phyloP scores from a whole-genome alignment of 495 filamentous ascomycete genomes.

The Trichoderma gamsii region DNA sequence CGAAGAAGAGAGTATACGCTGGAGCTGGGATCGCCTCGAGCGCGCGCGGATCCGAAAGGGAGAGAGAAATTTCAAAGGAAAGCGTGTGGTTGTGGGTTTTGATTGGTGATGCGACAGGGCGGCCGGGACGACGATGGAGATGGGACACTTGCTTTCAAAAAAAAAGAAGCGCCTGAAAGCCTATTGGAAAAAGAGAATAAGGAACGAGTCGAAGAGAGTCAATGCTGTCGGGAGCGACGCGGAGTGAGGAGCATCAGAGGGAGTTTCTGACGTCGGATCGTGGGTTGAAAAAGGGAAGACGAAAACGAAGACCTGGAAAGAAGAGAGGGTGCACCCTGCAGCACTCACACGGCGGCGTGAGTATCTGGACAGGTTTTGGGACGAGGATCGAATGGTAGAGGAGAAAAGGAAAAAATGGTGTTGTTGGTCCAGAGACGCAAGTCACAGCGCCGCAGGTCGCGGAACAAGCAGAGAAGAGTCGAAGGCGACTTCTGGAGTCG shows the following conservation, averaged over 20 bases:
- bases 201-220: slow-evolving; percentile 12
- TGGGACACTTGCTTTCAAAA: background rate
- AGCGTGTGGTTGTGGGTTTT: background rate
- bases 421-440: slow-evolving; percentile 6
- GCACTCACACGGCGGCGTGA: slow-evolving; percentile 3
- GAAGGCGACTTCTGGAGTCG: slow-evolving; percentile 14
- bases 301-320: background rate
- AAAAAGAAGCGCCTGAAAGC: background rate
- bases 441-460: slow-evolving; percentile 10
- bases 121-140: slow-evolving; percentile 5
- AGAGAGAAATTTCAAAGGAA: slow-evolving; percentile 2
- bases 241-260: background rate
- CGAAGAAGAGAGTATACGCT: background rate
- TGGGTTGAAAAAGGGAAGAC: slow-evolving; percentile 13
- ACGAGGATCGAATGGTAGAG: background rate
- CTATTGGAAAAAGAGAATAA: background rate
- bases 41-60: background rate
- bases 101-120: slow-evolving; percentile 8
- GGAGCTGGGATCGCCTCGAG: background rate
- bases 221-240: slow-evolving; percentile 7
- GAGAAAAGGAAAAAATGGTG: background rate
- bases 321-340: slow-evolving; percentile 14
- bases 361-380: slow-evolving; percentile 13
- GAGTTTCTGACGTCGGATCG: background rate
- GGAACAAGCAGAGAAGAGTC: slow-evolving; percentile 13